Evolutionary conservation across 2,329 filamentous ascomycete species (phyloP).

Genomic region (Colletotrichum incanum): DNA sequence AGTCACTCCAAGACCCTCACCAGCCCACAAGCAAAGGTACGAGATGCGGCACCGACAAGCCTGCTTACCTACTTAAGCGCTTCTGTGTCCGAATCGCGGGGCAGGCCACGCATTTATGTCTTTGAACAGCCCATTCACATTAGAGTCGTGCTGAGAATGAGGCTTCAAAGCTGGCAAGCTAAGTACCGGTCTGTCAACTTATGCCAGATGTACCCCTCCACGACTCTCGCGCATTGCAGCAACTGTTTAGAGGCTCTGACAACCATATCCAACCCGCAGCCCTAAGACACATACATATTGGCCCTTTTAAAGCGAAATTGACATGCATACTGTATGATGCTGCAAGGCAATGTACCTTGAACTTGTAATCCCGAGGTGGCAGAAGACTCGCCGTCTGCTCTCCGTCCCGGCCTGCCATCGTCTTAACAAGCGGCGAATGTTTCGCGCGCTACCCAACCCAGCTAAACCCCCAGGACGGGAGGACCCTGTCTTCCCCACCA

Average conservation of each 20-base stretch:
- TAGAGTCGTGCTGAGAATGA: conserved; percentile 32
- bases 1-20: conserved; percentile 39
- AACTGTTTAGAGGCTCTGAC: conserved; percentile 11
- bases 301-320: not conserved
- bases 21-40: conserved; percentile 29
- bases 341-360: conserved; percentile 23
- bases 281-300: conserved; percentile 16
- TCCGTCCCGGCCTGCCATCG: not conserved
- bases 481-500: conserved; percentile 18
- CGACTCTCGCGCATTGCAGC: conserved; percentile 8
- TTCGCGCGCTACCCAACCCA: not conserved
- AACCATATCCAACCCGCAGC: conserved; percentile 10
- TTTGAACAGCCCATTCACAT: conserved; percentile 4
- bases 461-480: conserved; percentile 12
- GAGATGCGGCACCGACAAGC: conserved; percentile 20
- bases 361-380: not conserved
- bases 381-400: not conserved
- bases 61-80: not conserved
- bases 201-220: not conserved
- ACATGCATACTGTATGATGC: conserved; percentile 12
- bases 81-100: conserved; percentile 34
- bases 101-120: conserved; percentile 29
- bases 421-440: conserved; percentile 5
- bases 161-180: conserved; percentile 23
- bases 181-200: not conserved